Percentiles rank a stretch among this genome's conserved stretches.
These are phyloP conservation scores for Kurtzmaniella cleridarum DNA, from an alignment of 805 yeast genomes.

Conservation along the genomic window DNA sequence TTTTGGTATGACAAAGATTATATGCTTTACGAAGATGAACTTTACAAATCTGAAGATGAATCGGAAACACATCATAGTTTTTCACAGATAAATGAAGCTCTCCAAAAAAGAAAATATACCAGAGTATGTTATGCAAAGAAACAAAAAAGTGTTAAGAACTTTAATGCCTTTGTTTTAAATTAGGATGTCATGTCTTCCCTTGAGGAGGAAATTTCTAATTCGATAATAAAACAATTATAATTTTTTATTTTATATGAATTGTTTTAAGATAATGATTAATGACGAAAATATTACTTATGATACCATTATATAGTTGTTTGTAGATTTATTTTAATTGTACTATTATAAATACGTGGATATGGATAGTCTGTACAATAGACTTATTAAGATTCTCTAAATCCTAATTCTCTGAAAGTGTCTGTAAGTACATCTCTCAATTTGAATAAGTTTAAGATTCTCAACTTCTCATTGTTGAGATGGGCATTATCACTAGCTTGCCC, in stretches of 20 bases:
- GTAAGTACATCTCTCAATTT: constrained; percentile 63
- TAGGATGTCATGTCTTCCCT: too few species aligned
- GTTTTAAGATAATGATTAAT: too few species aligned
- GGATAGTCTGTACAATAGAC: too few species aligned
- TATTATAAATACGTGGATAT: too few species aligned
- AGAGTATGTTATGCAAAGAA: constrained; percentile 23
- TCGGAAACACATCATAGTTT: constrained; percentile 13
- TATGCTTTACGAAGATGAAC: constrained; percentile 14
- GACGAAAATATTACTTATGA: neutral
- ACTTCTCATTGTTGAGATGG: constrained; percentile 81
- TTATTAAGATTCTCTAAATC: constrained; percentile 7
- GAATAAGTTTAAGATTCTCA: constrained; percentile 72
- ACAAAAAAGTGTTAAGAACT: constrained; percentile 3
- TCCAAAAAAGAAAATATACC: constrained; percentile 8
- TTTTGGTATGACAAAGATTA: constrained; percentile 27
- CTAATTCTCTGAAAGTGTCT: constrained; percentile 43
- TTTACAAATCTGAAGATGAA: constrained; percentile 12
- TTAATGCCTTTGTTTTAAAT: constrained; percentile 7
- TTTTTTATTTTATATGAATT: too few species aligned
- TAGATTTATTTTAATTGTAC: neutral
- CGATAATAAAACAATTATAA: too few species aligned
- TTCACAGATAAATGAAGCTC: constrained; percentile 17
- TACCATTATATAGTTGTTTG: neutral
- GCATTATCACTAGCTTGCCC: constrained; percentile 96
- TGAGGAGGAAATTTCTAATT: too few species aligned